Percentiles rank a stretch among this genome's conserved stretches.
phyloP scores from a whole-genome alignment of 495 filamentous ascomycete genomes.

The Aspergillus sparsus region DNA sequence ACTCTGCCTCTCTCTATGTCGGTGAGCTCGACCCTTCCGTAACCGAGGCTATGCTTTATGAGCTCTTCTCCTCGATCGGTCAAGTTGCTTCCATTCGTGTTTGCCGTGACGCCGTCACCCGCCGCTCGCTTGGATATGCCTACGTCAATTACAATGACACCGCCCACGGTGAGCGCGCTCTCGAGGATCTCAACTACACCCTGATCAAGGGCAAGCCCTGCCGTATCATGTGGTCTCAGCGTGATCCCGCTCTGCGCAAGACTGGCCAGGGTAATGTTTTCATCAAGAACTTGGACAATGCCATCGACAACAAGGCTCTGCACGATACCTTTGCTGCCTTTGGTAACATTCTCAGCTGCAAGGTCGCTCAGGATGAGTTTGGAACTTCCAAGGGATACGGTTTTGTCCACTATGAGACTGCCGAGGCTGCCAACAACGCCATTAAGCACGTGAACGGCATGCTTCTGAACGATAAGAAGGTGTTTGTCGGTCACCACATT shows the following conservation, averaged over 20 bases:
- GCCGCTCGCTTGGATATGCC: slow-evolving; percentile 97
- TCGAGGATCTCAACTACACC: slow-evolving; percentile 99
- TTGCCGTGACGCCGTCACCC: slow-evolving; percentile 98
- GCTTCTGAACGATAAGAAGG: slow-evolving; percentile 99
- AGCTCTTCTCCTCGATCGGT: slow-evolving; percentile 99
- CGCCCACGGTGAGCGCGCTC: slow-evolving; percentile 91
- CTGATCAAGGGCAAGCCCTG: slow-evolving; percentile 98
- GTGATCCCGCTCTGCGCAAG: slow-evolving; percentile 98
- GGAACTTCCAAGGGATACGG: slow-evolving; percentile 97
- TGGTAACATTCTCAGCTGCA: slow-evolving; percentile 98
- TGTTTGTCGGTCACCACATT: slow-evolving; percentile 98
- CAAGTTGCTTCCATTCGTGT: slow-evolving; percentile 99
- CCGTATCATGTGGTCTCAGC: slow-evolving; percentile 99
- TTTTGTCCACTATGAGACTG: slow-evolving; percentile 99
- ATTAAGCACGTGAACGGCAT: slow-evolving; percentile 99
- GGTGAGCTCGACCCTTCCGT: slow-evolving; percentile 97
- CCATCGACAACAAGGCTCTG: slow-evolving; percentile 99
- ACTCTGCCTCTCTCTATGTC: slow-evolving; percentile 97
- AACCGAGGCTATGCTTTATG: slow-evolving; percentile 99
- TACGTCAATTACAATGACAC: slow-evolving; percentile 99
- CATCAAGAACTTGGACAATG: slow-evolving; percentile 99
- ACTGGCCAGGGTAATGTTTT: slow-evolving; percentile 99
- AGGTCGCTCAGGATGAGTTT: slow-evolving; percentile 96
- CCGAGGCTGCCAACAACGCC: slow-evolving; percentile 91
- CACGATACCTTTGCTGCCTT: slow-evolving; percentile 99